Percentiles rank a stretch among this genome's conserved stretches.
Conservation (phyloP, 2,329 filamentous ascomycete species). For the Rutstroemia sp. region DNA sequence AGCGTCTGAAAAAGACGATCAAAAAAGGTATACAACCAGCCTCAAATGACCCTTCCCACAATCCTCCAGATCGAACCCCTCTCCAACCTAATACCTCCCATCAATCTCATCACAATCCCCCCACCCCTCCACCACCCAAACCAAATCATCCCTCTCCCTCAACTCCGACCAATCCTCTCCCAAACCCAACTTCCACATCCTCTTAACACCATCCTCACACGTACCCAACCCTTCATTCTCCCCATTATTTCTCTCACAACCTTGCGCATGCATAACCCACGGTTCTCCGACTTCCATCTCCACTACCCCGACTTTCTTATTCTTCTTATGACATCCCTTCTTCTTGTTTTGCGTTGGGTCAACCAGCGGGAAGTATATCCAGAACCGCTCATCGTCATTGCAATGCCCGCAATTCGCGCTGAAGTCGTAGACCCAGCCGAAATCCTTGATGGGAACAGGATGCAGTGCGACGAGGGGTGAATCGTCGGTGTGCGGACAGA, state of each 20-base stretch:
- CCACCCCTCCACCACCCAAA: slow-evolving; percentile 1
- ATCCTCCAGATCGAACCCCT: too few species aligned
- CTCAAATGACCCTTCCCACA: too few species aligned
- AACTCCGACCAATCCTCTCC: neutral
- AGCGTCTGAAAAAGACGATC: too few species aligned
- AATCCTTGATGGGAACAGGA: neutral
- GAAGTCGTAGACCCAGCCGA: neutral
- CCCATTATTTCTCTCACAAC: neutral
- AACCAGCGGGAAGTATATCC: neutral
- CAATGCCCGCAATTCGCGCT: neutral
- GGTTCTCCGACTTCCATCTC: neutral
- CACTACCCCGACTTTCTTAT: neutral
- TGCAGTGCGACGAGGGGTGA: neutral
- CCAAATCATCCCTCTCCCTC: neutral
- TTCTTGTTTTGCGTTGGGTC: neutral
- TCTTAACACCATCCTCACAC: neutral
- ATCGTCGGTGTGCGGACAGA: neutral
- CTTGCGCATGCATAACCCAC: neutral
- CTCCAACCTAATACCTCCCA: too few species aligned
- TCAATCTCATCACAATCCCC: neutral
- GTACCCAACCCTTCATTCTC: neutral
- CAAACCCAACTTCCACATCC: neutral
- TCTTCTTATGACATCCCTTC: neutral
- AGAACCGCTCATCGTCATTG: neutral
- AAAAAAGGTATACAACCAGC: too few species aligned